phyloP scores from a whole-genome alignment of 768 basidiomycete species.

The Phallus indusiatus region DNA sequence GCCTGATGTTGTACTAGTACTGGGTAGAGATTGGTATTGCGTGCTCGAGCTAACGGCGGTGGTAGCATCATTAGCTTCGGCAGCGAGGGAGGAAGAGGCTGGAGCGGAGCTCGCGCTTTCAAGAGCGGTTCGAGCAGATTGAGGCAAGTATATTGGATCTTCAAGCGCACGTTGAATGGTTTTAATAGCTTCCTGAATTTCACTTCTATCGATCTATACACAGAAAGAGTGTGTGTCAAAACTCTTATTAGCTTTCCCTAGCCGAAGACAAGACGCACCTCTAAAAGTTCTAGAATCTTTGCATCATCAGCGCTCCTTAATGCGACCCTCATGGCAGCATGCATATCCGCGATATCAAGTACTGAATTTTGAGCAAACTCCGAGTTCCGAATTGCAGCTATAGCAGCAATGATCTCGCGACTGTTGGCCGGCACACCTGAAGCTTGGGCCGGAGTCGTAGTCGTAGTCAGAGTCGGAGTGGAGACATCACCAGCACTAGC shows the following conservation, averaged over 20 bases:
- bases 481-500: neutral
- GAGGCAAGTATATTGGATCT: constrained; percentile 6
- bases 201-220: constrained; percentile 36
- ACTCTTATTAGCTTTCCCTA: no score
- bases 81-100: no score
- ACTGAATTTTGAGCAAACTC: constrained; percentile 42
- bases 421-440: neutral
- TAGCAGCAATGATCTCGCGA: constrained; percentile 15
- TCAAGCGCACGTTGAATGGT: constrained; percentile 59
- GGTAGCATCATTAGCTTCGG: no score
- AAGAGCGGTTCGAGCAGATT: neutral
- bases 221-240: no score
- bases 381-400: constrained; percentile 20
- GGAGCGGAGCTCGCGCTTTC: neutral
- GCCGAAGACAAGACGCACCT: constrained; percentile 23
- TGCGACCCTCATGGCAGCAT: constrained; percentile 49
- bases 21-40: no score
- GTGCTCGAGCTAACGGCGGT: no score
- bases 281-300: constrained; percentile 52
- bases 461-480: neutral
- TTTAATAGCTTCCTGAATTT: constrained; percentile 77
- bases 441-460: neutral
- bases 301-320: constrained; percentile 50
- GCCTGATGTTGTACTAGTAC: no score
- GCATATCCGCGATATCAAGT: constrained; percentile 45